Base-by-base conservation (phyloP, 1,139 yeast species). In the Saccharomyces hybrid region DNA sequence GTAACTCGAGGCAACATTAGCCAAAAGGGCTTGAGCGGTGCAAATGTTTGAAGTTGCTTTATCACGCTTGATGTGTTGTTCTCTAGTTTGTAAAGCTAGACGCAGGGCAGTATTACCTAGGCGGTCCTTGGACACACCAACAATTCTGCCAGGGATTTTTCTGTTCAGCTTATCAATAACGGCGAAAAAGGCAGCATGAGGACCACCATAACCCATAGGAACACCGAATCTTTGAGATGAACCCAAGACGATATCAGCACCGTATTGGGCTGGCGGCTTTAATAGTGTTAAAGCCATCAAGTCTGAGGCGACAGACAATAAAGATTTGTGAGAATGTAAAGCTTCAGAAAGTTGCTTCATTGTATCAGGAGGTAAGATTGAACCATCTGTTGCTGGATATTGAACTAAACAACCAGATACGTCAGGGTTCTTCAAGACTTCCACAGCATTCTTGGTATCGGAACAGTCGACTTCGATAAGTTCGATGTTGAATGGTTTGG, bases 191-290 rank as follows among this genome's bases (percentile, higher is more conserved):
- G 97, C 99, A 53, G 99, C 99, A 71, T 93, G 99, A 4, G 99
- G 99, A 34, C 99, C 99, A 67, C 99, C 99, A 68, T 84, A 93
- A 12, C 98, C 99, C 74, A 91, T 82, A 55, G 99, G 98, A 49
- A 93, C 97, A 66, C 99, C 99, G 64, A 93, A 89, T 72, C 99
- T 80, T 77, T 93, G 99, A 4, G 97, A 81, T 19, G 90, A 84
- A 55, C 99, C 99, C 55, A 93, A 77, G 2, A 88, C 97, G 56
- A 93, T 87, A 70, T 93, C 99, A 50, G 98, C 98, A 53, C 91
- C 91, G 66, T 87, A 88, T 49, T 80, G 79, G 34, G 86, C 78
- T 9, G 99, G 99, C 31, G 97, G 86, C 65, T 85, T 84, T 58
- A 93, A 73, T 52, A 93, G 73, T 1, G 97, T 88, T 65, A 93